phyloP scores from a whole-genome alignment of 2,329 filamentous ascomycete genomes.

The Colletotrichum trifolii region DNA sequence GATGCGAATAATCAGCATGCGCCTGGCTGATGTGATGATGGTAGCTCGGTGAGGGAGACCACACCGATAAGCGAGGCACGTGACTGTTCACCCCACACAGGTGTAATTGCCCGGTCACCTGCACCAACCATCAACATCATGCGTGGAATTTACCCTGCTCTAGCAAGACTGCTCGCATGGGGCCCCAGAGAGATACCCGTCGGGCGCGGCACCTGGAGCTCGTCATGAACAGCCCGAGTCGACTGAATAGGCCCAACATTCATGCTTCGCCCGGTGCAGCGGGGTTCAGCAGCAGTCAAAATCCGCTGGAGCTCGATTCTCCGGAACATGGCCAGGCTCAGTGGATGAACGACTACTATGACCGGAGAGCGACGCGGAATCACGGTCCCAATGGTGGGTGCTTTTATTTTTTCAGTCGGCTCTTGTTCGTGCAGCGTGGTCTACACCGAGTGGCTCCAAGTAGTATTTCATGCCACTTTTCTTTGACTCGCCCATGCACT shows the following conservation, averaged over 20 bases:
- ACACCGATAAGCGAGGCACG: conserved; percentile 35
- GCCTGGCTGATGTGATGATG: conserved; percentile 13
- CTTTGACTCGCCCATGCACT: too few relatives aligned
- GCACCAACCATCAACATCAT: conserved; percentile 12
- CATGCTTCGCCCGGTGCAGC: conserved; percentile 13
- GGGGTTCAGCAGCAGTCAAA: conserved; percentile 14
- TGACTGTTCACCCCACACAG: conserved; percentile 19
- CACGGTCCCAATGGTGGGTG: conserved; percentile 34
- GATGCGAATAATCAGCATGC: too few relatives aligned
- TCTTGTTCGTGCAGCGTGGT: not conserved
- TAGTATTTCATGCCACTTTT: too few relatives aligned
- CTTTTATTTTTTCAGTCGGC: not conserved
- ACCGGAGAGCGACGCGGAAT: conserved; percentile 28
- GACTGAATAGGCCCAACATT: conserved; percentile 15
- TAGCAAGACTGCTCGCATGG: too few relatives aligned
- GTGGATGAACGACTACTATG: conserved; percentile 34
- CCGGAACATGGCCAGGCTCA: not conserved
- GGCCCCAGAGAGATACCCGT: too few relatives aligned
- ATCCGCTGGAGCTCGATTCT: conserved; percentile 13
- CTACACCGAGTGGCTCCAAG: too few relatives aligned
- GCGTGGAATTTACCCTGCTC: not conserved
- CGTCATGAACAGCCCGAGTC: not conserved
- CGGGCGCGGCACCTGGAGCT: too few relatives aligned
- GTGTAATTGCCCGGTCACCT: not conserved
- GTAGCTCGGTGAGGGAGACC: conserved; percentile 16